Conservation (phyloP, 108 stramenopile species). For the Cyclotella choctawhatcheeana region DNA sequence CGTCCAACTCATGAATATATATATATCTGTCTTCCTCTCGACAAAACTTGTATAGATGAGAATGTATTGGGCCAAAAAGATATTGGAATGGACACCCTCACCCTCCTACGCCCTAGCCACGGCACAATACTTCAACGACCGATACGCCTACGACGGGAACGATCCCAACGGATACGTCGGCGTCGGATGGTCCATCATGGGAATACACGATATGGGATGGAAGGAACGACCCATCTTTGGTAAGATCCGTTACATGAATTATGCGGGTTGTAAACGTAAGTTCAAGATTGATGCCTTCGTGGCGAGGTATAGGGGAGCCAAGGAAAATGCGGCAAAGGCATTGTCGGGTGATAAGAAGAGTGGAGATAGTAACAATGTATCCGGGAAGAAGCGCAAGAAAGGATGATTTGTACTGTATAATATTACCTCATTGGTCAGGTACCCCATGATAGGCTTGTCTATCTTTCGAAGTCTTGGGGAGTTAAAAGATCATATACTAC, state of each 20-base stretch:
- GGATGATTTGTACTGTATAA: too few relatives aligned
- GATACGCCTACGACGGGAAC: slow-evolving; percentile 95
- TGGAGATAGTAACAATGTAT: slow-evolving; percentile 28
- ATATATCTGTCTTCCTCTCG: not conserved
- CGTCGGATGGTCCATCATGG: slow-evolving; percentile 97
- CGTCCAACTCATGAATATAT: not conserved
- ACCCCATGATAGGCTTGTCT: too few relatives aligned
- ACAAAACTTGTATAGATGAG: too few relatives aligned
- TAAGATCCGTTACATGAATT: slow-evolving; percentile 99
- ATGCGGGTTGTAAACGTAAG: slow-evolving; percentile 94
- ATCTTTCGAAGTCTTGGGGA: too few relatives aligned
- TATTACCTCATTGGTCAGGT: too few relatives aligned
- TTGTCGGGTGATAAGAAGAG: not conserved
- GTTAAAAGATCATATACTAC: too few relatives aligned
- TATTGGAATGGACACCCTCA: slow-evolving; percentile 95
- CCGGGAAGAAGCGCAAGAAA: slow-evolving; percentile 45
- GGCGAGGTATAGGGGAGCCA: slow-evolving; percentile 67
- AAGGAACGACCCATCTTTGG: slow-evolving; percentile 93
- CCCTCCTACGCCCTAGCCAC: slow-evolving; percentile 86
- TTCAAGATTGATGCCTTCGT: slow-evolving; percentile 93
- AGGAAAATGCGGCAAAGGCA: slow-evolving; percentile 66
- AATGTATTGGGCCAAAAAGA: slow-evolving; percentile 99
- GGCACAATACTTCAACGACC: slow-evolving; percentile 96
- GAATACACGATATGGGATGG: slow-evolving; percentile 96
- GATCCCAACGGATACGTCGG: slow-evolving; percentile 99